Conservation (phyloP, 225 moss, liverwort and hornwort species). For the Marchantia polymorpha region DNA sequence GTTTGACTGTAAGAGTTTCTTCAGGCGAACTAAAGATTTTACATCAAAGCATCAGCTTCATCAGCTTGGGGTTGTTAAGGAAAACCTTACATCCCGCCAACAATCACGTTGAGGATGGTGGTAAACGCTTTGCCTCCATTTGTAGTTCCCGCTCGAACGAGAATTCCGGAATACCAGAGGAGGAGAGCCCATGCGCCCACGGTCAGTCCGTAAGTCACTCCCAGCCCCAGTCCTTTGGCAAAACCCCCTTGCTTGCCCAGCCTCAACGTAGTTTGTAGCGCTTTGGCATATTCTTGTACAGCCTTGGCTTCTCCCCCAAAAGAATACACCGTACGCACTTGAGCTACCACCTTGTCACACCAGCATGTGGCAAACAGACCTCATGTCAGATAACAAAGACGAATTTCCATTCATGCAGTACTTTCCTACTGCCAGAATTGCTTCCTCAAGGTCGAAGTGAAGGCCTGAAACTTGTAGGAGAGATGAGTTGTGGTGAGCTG, state of each 20-base stretch:
- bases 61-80: neutral
- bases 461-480: too few species aligned
- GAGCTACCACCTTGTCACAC: slow-evolving; percentile 40
- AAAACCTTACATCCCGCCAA: slow-evolving; percentile 48
- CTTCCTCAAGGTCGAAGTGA: too few species aligned
- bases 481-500: too few species aligned
- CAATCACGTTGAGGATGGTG: slow-evolving; percentile 48
- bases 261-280: slow-evolving; percentile 41
- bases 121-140: slow-evolving; percentile 55
- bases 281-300: slow-evolving; percentile 37
- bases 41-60: neutral
- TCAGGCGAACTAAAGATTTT: neutral
- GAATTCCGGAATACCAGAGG: slow-evolving; percentile 49
- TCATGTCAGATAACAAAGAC: neutral
- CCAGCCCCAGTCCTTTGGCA: slow-evolving; percentile 50
- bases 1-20: neutral
- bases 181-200: slow-evolving; percentile 53
- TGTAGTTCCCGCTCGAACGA: slow-evolving; percentile 45
- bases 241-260: slow-evolving; percentile 51
- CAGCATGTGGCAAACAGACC: neutral
- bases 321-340: slow-evolving; percentile 52
- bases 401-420: neutral
- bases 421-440: too few species aligned
- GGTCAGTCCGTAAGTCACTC: slow-evolving; percentile 46
- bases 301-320: slow-evolving; percentile 51